Evolutionary conservation across 805 yeast species (phyloP).

Genomic region (Suhomyces xylopsoci): DNA sequence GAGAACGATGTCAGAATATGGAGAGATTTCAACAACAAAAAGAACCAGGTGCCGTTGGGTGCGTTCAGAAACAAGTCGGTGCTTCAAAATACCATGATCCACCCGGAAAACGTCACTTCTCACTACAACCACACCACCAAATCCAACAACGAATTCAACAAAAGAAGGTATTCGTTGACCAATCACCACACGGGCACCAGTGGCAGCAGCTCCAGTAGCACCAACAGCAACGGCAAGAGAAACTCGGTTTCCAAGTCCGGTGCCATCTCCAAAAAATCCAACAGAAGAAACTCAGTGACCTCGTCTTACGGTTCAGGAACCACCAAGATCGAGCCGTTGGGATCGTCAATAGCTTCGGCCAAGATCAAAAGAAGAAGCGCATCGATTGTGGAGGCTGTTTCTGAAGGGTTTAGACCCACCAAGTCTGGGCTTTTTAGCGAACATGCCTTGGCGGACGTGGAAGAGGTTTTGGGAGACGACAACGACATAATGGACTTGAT

Average conservation of each 20-base stretch:
- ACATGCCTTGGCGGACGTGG: conserved; percentile 69
- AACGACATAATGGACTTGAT: conserved; percentile 44
- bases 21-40: conserved; percentile 44
- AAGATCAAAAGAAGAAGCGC: conserved; percentile 53
- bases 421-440: conserved; percentile 76
- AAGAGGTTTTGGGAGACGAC: conserved; percentile 60
- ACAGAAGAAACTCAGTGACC: conserved; percentile 3
- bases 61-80: conserved; percentile 79
- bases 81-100: conserved; percentile 24
- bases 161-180: conserved; percentile 20
- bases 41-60: conserved; percentile 67
- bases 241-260: conserved; percentile 6
- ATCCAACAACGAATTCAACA: conserved; percentile 24
- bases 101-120: conserved; percentile 20
- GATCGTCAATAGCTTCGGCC: conserved; percentile 9
- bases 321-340: conserved; percentile 2
- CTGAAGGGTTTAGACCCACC: conserved; percentile 72
- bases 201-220: neutral
- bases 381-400: conserved; percentile 69
- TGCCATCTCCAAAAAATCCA: conserved; percentile 2
- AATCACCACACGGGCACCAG: conserved; percentile 6
- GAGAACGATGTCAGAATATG: conserved; percentile 53
- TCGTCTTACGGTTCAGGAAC: conserved; percentile 3
- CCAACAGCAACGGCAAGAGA: neutral
- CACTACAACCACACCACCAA: conserved; percentile 26